Percentiles rank a stretch among this genome's conserved stretches.
Evolutionary conservation across 306 rosid genomes (phyloP).

Genomic region (Quercus parvula): DNA sequence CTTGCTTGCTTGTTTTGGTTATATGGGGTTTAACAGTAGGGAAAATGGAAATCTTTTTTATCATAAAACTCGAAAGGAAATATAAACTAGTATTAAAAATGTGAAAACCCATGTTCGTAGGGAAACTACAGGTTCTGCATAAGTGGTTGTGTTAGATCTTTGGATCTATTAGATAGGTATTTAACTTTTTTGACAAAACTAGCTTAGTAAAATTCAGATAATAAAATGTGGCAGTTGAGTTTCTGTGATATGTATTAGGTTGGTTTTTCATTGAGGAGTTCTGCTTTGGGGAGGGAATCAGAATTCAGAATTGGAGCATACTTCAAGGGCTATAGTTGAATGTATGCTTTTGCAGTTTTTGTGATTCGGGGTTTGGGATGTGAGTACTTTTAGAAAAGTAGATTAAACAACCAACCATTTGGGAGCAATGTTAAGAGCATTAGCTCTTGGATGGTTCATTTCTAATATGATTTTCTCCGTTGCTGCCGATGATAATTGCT

Average conservation of each 20-base stretch:
- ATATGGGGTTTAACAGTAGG: neutral
- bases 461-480: constrained; percentile 44
- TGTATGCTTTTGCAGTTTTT: neutral
- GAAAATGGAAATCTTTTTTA: neutral
- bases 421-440: constrained; percentile 86
- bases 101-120: neutral
- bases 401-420: constrained; percentile 51
- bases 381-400: constrained; percentile 42
- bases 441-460: constrained; percentile 64
- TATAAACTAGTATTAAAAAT: neutral
- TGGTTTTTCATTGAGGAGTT: neutral
- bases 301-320: neutral
- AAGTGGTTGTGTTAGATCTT: neutral
- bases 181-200: neutral
- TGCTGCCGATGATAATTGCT: constrained; percentile 72
- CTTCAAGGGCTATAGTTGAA: neutral
- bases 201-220: neutral
- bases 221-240: neutral
- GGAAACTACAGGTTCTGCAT: neutral
- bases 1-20: neutral
- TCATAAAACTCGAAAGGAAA: neutral
- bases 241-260: neutral
- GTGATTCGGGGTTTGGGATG: constrained; percentile 6
- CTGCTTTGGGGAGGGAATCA: neutral
- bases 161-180: neutral